Conservation (phyloP, 768 basidiomycete species). For the Serendipita indica region DNA sequence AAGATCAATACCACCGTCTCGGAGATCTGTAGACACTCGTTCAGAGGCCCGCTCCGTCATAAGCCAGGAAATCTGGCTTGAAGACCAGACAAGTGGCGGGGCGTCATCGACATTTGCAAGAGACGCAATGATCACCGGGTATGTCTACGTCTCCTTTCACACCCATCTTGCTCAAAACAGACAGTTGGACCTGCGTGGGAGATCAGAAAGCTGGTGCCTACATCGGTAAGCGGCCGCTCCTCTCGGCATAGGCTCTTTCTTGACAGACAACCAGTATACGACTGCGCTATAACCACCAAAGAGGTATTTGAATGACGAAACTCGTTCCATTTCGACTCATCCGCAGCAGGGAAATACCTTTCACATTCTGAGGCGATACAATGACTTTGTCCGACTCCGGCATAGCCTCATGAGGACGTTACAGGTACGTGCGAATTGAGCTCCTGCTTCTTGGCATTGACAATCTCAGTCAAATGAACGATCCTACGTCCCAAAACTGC, state of each 20-base stretch:
- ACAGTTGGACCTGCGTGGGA: slow-evolving; percentile 50
- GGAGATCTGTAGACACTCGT: slow-evolving; percentile 26
- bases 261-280: slow-evolving; percentile 34
- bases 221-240: slow-evolving; percentile 32
- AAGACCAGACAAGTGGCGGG: slow-evolving; percentile 37
- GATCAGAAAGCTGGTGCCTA: slow-evolving; percentile 48
- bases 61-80: slow-evolving; percentile 56
- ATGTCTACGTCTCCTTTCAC: not conserved
- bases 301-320: slow-evolving; percentile 24
- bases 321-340: slow-evolving; percentile 8
- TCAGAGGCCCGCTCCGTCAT: slow-evolving; percentile 44
- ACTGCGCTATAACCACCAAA: slow-evolving; percentile 52
- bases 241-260: not conserved
- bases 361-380: slow-evolving; percentile 53
- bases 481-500: slow-evolving; percentile 40
- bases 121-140: slow-evolving; percentile 2
- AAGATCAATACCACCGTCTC: slow-evolving; percentile 17
- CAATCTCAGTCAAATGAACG: slow-evolving; percentile 29
- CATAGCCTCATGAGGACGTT: slow-evolving; percentile 33
- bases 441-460: not conserved
- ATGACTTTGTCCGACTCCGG: slow-evolving; percentile 44
- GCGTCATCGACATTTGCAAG: slow-evolving; percentile 23
- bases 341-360: slow-evolving; percentile 40
- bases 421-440: slow-evolving; percentile 28
- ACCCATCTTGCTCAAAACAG: slow-evolving; percentile 45